A percentile compares a stretch with the other conserved stretches of the same genome.
Conservation (phyloP, 805 yeast species). For the Saturnispora serradocipensis region DNA sequence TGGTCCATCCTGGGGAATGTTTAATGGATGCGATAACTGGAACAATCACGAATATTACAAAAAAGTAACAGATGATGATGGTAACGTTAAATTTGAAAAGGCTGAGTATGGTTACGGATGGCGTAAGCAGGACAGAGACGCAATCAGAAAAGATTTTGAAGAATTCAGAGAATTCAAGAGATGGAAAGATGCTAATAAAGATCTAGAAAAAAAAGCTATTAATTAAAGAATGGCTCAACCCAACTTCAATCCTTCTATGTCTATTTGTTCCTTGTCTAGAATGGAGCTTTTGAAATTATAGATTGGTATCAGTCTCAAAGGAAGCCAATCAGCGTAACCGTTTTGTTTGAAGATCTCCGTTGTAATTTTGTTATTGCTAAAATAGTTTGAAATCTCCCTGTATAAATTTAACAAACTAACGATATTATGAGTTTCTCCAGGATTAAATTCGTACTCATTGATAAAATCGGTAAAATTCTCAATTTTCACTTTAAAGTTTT, state of each 20-base stretch:
- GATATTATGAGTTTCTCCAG: conserved; percentile 15
- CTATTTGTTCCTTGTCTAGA: conserved; percentile 4
- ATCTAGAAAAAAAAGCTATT: not conserved
- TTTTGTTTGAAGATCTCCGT: not conserved
- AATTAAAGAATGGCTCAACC: not conserved
- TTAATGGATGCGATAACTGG: not conserved
- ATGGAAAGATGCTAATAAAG: not conserved
- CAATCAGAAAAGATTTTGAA: not conserved
- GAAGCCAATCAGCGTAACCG: conserved; percentile 16
- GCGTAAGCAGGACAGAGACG: not conserved
- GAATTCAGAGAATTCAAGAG: not conserved
- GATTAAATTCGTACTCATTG: conserved; percentile 15
- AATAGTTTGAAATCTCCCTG: conserved; percentile 10
- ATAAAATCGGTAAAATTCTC: conserved; percentile 11
- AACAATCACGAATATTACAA: not conserved
- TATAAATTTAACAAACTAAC: conserved; percentile 15
- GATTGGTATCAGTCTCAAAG: conserved; percentile 18
- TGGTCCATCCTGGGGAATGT: not conserved
- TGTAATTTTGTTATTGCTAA: not conserved
- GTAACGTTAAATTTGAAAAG: not conserved
- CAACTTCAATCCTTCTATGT: conserved; percentile 5
- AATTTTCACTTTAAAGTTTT: conserved; percentile 8
- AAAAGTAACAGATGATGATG: not conserved
- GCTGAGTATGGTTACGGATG: not conserved
- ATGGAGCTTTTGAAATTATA: conserved; percentile 15